Base-by-base conservation (phyloP, 2,329 filamentous ascomycete species). In the Colletotrichum aenigma region DNA sequence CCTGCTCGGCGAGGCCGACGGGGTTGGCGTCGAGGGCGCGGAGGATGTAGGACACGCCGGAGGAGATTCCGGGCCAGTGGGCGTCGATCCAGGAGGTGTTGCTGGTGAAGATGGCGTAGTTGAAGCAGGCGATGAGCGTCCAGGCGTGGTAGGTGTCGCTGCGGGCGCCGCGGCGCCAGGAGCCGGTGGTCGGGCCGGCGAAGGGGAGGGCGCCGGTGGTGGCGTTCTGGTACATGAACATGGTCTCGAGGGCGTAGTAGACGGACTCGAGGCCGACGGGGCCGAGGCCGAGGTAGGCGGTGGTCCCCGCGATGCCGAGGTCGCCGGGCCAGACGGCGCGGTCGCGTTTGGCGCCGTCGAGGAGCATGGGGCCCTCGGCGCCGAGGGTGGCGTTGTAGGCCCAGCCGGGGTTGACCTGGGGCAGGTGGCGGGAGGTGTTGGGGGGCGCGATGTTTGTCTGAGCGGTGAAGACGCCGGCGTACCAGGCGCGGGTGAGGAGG, bases 291-390 rank as follows among this genome's bases (percentile, higher is more conserved):
- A 90, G 86, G 18, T 88, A 86, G 2, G 89, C 83, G 9, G 83
- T 85, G 2, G 89, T 89, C 1, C 89, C 85, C 1, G 88, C 87
- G 61, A 91, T 89, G 4, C 88, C 87, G 85, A 91, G 89, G 78
- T 92, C 90, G 4, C 90, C 90, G 4, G 90, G 88, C 89, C 90
- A 92, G 3, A 91, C 88, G 4, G 90, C 83, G 7, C 88, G 84
- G 78, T 91, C 89, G 36, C 89, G 85, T 80, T 91, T 91, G 2
- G 89, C 88, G 5, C 89, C 89, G 78, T 91, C 89, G n/a, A 83
- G 82, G 55, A 84, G 82, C 28, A 83, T 81, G 15, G 83, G 81
- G 21, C 79, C 66, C 3, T 81, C 83, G 4, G 80, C 79, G 9
- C 83, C 82, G 32, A 85, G 78, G 1, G 80, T 79, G 15, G 79